Conservation (phyloP, 78 protist species). For the Polysphondylium violaceum region DNA sequence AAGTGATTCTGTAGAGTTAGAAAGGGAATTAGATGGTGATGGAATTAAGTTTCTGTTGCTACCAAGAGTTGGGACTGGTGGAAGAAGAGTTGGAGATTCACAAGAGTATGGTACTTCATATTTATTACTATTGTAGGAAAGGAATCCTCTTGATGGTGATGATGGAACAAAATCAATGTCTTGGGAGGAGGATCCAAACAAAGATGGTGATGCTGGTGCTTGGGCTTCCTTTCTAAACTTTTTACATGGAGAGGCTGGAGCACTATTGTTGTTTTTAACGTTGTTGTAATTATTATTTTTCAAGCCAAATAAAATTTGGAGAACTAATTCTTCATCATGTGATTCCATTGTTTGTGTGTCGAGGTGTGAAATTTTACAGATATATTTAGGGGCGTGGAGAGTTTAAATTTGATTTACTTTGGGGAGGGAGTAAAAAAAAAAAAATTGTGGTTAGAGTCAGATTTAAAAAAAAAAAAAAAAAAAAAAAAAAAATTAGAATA, state of each 20-base stretch:
- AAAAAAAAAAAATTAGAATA: constrained; percentile 1
- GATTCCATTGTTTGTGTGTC: constrained; percentile 13
- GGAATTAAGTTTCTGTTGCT: background rate
- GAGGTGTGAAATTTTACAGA: too few species aligned
- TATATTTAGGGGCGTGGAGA: too few species aligned
- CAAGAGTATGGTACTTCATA: background rate
- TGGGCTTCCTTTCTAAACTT: background rate
- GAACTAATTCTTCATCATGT: constrained; percentile 55
- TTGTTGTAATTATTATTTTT: constrained; percentile 7
- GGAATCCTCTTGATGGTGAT: constrained; percentile 2
- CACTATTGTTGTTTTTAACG: background rate
- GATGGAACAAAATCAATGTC: constrained; percentile 25
- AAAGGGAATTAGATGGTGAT: background rate
- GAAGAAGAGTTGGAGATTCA: too few species aligned
- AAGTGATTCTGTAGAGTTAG: constrained; percentile 9
- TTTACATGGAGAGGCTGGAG: background rate
- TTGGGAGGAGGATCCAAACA: background rate
- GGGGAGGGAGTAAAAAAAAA: too few species aligned
- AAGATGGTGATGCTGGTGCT: background rate
- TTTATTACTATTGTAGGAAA: background rate
- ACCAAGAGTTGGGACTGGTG: constrained; percentile 13
- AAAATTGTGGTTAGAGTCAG: background rate
- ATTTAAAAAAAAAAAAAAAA: background rate
- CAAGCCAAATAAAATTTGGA: constrained; percentile 37
- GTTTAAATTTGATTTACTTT: too few species aligned